Base-by-base conservation (phyloP, 164 flowering plant species). In the Kalanchoe fedtschenkoi region DNA sequence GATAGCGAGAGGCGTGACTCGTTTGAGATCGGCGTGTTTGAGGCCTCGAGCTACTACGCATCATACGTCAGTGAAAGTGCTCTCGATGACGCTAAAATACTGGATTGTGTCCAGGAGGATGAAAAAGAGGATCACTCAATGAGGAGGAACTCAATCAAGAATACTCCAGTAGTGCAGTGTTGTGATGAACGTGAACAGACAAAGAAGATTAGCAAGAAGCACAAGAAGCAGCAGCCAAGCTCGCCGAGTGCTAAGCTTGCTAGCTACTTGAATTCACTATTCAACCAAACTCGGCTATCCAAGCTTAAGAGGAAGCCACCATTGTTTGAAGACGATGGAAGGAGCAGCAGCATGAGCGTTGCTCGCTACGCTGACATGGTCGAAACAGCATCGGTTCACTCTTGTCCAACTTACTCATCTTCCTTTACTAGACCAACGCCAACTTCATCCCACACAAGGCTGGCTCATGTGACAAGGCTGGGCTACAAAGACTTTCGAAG, bases 311-410 rank as follows among this genome's bases (percentile, higher is more conserved):
- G 7, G 15, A 51, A 26, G 30, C 56, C 56, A 26, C 3, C 13
- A 17, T 11, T 51, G 16, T 51, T 51, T 26, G 56, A 51, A 26
- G 56, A 51, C 26, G 56, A 51, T 26, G 26, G 17, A 26, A 51
- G 54, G 28, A 47, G 54, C 56, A 24, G 56, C 26, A 51, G 56
- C 56, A 51, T 51, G 56, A 51, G 56, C 56, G 32, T 51, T 26
- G 56, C 56, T 1, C 32, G 56, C 13, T 51, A 32, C 32, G 16
- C 15, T 9, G 56, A 51, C 17, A 7, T 26, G 56, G 56, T 17
- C 26, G 56, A 51, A 26, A 17, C 16, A 24, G 32, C 56, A 51
- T 51, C 56, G 14, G 56, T 51, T 51, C 56, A 13, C 17, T 51
- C 56, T 26, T 51, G 56, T 26, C 56, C 56, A 6, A 24, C 56